These are phyloP conservation scores for Bruguiera hainesii DNA, from an alignment of 441 rosid species.

Conservation along the genomic window DNA sequence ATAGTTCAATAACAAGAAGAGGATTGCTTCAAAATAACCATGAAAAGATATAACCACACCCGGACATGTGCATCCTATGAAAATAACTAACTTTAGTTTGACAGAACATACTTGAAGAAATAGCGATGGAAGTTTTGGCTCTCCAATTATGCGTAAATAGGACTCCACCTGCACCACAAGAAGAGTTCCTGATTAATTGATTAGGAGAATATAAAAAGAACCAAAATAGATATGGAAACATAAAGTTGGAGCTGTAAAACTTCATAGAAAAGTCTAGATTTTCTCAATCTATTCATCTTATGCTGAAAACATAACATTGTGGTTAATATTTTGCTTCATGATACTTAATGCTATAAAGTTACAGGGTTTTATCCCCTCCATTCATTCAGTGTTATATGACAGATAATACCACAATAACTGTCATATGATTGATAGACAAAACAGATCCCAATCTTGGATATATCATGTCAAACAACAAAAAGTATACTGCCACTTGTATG, in stretches of 20 bases:
- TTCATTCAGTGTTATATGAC: no score
- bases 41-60: not conserved
- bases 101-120: constrained; percentile 72
- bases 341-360: no score
- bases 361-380: no score
- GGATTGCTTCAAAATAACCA: constrained; percentile 1
- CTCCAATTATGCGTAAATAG: constrained; percentile 75
- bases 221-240: no score
- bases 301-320: not conserved
- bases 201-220: not conserved
- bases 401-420: no score
- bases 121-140: constrained; percentile 94
- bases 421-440: no score
- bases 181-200: not conserved
- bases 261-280: no score
- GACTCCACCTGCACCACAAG: constrained; percentile 73
- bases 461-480: not conserved
- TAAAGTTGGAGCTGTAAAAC: no score
- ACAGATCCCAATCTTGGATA: not conserved
- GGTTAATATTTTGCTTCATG: not conserved
- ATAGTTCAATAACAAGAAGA: constrained; percentile 13
- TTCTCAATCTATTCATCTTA: no score
- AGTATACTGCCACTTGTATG: not conserved
- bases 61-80: not conserved
- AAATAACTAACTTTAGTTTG: constrained; percentile 12